Conservation (phyloP, 2,329 filamentous ascomycete species). For the Knoxdaviesia capensis region DNA sequence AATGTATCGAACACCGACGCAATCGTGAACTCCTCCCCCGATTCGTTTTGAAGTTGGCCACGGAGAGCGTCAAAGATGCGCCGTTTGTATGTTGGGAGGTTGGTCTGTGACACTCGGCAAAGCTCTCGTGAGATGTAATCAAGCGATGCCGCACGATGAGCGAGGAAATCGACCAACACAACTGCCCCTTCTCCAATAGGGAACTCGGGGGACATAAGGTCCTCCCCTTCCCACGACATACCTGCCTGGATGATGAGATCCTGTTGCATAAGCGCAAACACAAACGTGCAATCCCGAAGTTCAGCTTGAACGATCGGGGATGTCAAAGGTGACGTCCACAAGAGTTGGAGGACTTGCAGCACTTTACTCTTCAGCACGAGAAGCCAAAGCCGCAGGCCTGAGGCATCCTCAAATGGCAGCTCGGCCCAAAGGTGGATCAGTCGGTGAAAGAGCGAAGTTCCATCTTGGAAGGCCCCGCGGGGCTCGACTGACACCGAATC, state of each 20-base stretch:
- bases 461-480: conserved; percentile 48
- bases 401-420: conserved; percentile 43
- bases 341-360: conserved; percentile 53
- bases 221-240: conserved; percentile 53
- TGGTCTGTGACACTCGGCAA: conserved; percentile 50
- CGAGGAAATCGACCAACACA: conserved; percentile 59
- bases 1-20: conserved; percentile 79
- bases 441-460: conserved; percentile 65
- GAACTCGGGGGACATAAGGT: conserved; percentile 42
- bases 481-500: conserved; percentile 48
- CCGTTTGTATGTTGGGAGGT: conserved; percentile 49
- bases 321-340: conserved; percentile 73
- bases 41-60: conserved; percentile 49
- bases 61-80: conserved; percentile 55
- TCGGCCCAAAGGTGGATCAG: conserved; percentile 53
- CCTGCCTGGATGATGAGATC: conserved; percentile 51
- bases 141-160: conserved; percentile 54
- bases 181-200: conserved; percentile 45
- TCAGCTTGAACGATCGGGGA: conserved; percentile 55
- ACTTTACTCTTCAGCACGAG: conserved; percentile 47
- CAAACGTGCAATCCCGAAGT: conserved; percentile 57
- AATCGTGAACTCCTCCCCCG: conserved; percentile 44
- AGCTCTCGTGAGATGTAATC: conserved; percentile 79
- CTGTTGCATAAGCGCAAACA: conserved; percentile 56
- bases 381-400: conserved; percentile 45